Base-by-base conservation (phyloP, 1,284 basidiomycete species). In the Irpex sp. region DNA sequence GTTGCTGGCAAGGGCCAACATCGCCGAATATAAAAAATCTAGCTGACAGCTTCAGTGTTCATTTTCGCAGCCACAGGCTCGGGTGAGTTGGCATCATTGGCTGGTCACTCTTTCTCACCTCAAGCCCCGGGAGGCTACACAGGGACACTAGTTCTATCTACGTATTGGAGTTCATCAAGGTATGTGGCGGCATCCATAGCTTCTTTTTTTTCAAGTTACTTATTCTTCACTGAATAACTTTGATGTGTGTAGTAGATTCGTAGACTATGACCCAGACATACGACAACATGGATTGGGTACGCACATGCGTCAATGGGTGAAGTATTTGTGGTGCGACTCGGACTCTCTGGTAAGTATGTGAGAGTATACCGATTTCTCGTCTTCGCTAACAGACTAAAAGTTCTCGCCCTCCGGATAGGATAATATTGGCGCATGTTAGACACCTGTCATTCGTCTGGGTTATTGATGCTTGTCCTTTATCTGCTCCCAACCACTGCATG, bases 401-500 rank as follows among this genome's bases (percentile, higher is more conserved):
- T 26, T 26, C 26, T 26, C 26, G 26, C 26, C 26, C 26, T 26
- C 26, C 26, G 26, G 26, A 26, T 26, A 26, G 26, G 26, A 26
- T 26, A 26, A 26, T 26, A 26, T 26, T 26, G 26, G 26, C 26
- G 26, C 26, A 26, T 26, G 26, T 26, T 26, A 26, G 26, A 26
- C 26, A 26, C 26, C 26, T 26, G 26, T 26, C 26, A 26, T 58
- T 67, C 73, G 15, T 69, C 71, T 54, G 74, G 71, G 5, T 68
- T 76, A 4, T 77, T 78, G 67, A 76, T 78, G 75, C 69, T 76
- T 11, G 76, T 75, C 17, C 69, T 26, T 26, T 78, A 21, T 67
- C 71, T 2, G 63, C 70, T 49, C 70, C 62, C 5, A 64, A 70
- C 40, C 26, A 26, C 26, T 26, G 26, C 26, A 26, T 26, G 26